phyloP scores from a whole-genome alignment of 106 monocot species.

The Cymbidium sinense region DNA sequence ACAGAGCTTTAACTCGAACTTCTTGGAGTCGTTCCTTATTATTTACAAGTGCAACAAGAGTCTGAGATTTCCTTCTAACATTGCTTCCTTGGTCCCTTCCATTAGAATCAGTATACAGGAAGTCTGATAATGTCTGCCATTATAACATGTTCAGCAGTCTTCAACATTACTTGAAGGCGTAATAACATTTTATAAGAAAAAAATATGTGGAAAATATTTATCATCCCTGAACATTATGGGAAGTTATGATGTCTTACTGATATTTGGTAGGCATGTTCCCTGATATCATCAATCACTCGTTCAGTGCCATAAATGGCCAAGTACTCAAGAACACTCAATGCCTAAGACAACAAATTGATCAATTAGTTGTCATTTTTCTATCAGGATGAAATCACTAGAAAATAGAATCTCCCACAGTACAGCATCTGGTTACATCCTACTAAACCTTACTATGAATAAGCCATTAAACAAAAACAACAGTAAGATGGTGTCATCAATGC shows the following conservation, averaged over 20 bases:
- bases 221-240: too few species aligned
- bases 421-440: neutral
- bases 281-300: slow-evolving; percentile 85
- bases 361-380: neutral
- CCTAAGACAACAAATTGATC: slow-evolving; percentile 27
- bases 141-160: neutral
- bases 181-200: too few species aligned
- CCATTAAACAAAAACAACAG: neutral
- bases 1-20: slow-evolving; percentile 60
- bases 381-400: neutral
- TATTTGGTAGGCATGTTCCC: slow-evolving; percentile 77
- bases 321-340: slow-evolving; percentile 78
- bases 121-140: slow-evolving; percentile 74
- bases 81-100: slow-evolving; percentile 88
- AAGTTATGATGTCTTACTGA: slow-evolving; percentile 53
- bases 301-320: slow-evolving; percentile 86
- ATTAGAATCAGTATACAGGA: slow-evolving; percentile 83
- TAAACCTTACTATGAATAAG: neutral
- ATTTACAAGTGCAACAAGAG: slow-evolving; percentile 72
- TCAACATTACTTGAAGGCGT: too few species aligned
- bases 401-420: neutral
- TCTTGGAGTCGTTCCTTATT: slow-evolving; percentile 79
- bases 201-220: too few species aligned
- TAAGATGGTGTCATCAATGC: neutral
- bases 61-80: slow-evolving; percentile 83